Evolutionary conservation across 228 moss, liverwort and hornwort genomes (phyloP), one percentile per base, ranked within the genome.

Genomic region (Sphagnum fallax): DNA sequence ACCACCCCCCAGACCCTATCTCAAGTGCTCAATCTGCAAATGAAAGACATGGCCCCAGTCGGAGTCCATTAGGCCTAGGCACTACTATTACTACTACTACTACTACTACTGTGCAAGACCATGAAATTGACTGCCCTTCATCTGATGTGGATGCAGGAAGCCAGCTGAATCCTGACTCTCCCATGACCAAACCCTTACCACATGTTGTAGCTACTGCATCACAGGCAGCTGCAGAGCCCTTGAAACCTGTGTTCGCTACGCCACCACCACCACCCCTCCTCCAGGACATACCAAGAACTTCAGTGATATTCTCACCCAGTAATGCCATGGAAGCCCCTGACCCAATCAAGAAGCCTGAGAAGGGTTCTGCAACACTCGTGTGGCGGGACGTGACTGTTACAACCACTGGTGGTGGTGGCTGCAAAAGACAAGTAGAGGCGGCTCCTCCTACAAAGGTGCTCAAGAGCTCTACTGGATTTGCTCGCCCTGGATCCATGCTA

Each of bases 301-400:
- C 55, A 55, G 55, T 55, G 8, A 8, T 55, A 8, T 55, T 55
- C 12, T 8, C 55, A 55, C 2, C 55, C 9, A 55, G 55, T 55
- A 8, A 8, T 55, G 55, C 55, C 55, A 55, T 55, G 55, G 55
- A 55, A 1, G 55, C 55, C 55, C 12, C 55, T 55, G 55, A 55
- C 55, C 55, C 55, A 8, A 32, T 32, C 32, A 55, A 12, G 12
- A 55, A 55, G 12, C 55, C 4, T 3, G 83, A 83, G 12, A 79
- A 79, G 49, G 83, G 83, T 49, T 32, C 32, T 32, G 83, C 76
- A 15, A 83, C 83, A 7, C 16, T 83, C 51, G 83, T 83, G 8
- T 83, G 83, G 79, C 74, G 55, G 69, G 83, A 83, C 52, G 47
- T 83, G 71, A 83, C 83, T 8, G 76, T 83, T 6, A 76, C 83